Conservation (phyloP, 2,329 filamentous ascomycete genomes). For the Colletotrichum abscissum region DNA sequence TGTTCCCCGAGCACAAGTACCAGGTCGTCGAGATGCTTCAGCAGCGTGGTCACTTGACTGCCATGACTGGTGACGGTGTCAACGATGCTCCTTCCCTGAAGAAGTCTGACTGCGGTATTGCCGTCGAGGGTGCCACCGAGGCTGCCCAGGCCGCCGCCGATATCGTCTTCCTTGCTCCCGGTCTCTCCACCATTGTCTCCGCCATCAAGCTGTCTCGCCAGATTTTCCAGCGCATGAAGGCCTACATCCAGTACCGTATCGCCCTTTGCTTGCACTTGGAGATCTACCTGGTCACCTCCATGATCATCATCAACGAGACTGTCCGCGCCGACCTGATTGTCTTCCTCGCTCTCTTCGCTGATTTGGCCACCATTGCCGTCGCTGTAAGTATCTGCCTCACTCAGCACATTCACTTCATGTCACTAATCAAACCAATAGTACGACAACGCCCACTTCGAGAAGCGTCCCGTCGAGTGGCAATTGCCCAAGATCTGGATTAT, state of each 20-base stretch:
- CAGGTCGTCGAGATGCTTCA: conserved; percentile 82
- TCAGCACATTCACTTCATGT: accelerated
- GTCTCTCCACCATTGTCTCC: conserved; percentile 77
- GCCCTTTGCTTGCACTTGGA: conserved; percentile 79
- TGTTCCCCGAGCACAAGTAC: conserved; percentile 82
- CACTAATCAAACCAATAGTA: conserved; percentile 52
- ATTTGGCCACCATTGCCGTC: conserved; percentile 82
- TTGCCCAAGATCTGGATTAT: conserved; percentile 86
- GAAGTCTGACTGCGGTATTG: conserved; percentile 81
- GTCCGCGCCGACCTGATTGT: conserved; percentile 79
- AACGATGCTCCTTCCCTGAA: conserved; percentile 80
- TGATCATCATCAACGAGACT: conserved; percentile 85
- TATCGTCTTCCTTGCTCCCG: conserved; percentile 80
- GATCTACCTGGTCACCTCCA: conserved; percentile 81
- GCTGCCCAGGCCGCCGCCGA: conserved; percentile 79
- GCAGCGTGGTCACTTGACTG: conserved; percentile 78
- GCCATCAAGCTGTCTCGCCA: conserved; percentile 80
- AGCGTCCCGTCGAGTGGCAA: conserved; percentile 83
- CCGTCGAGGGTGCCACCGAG: conserved; percentile 78
- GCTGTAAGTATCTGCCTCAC: conserved; percentile 49
- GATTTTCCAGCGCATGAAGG: conserved; percentile 84
- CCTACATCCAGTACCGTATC: conserved; percentile 82
- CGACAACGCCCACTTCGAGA: conserved; percentile 82
- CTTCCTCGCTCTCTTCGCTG: conserved; percentile 83
- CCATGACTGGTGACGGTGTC: conserved; percentile 83